phyloP scores from a whole-genome alignment of 2,329 filamentous ascomycete genomes.

The Fusarium chaquense region DNA sequence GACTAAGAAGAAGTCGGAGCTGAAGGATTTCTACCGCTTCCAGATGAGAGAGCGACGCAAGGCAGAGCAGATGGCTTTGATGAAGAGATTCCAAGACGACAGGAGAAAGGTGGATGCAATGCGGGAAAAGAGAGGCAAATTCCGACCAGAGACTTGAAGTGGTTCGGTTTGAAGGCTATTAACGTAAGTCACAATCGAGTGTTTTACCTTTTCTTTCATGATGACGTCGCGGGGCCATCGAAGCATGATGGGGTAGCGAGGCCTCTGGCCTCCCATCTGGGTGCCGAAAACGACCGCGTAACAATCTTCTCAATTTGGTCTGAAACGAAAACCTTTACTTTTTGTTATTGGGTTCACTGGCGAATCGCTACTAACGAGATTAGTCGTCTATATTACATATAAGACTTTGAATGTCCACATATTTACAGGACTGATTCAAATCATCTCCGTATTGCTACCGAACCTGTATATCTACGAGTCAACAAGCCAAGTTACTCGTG shows the following conservation, averaged over 20 bases:
- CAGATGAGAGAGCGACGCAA: constrained; percentile 84
- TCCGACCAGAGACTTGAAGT: constrained; percentile 63
- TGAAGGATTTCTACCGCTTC: constrained; percentile 85
- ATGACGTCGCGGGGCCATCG: constrained; percentile 69
- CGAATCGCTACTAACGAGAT: constrained; percentile 10
- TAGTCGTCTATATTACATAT: background rate
- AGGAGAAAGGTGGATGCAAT: constrained; percentile 77
- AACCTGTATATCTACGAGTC: constrained; percentile 16
- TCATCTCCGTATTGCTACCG: constrained; percentile 2
- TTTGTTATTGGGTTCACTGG: constrained; percentile 49
- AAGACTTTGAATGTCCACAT: constrained; percentile 1
- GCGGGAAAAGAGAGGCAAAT: constrained; percentile 74
- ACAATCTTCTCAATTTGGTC: constrained; percentile 75
- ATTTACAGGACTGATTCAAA: constrained; percentile 7
- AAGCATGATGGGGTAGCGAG: constrained; percentile 44
- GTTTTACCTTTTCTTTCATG: constrained; percentile 47
- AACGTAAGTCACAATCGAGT: constrained; percentile 29
- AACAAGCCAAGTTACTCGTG: constrained; percentile 6
- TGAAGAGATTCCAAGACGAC: constrained; percentile 81
- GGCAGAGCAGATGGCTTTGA: constrained; percentile 74
- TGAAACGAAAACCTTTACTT: constrained; percentile 54
- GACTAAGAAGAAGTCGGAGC: constrained; percentile 70
- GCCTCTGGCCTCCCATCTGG: constrained; percentile 47
- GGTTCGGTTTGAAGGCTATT: constrained; percentile 2
- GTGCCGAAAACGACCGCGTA: constrained; percentile 74